Evolutionary conservation across 2,329 filamentous ascomycete genomes (phyloP), one percentile per base, ranked within the genome.

Genomic region (Thielaviopsis ethacetica): DNA sequence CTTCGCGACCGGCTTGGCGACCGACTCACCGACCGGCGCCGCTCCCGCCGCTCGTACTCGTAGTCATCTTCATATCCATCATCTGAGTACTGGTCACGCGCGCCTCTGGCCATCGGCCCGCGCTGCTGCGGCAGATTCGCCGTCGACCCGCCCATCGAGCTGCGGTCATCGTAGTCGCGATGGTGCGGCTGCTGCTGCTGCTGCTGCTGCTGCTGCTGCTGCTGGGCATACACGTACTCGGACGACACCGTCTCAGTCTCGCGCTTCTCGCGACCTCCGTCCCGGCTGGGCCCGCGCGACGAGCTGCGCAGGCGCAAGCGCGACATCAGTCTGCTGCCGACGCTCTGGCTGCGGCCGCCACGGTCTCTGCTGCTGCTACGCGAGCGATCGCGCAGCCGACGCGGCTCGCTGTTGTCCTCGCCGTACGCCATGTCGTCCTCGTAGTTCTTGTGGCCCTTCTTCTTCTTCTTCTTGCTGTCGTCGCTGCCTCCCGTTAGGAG

Each of bases 131-230:
- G 66, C 64, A 61, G 65, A 64, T 51, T 65, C 66, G 38, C 67
- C 66, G 52, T 70, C 69, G 1, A 71, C 56, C 80, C 80, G 6
- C 38, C 38, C 13, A 44, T 44, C 13, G 38, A 44, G 38, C 38
- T 44, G 17, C 38, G 38, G 38, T 44, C 38, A 7, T 44, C 38
- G 7, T 44, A 44, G 13, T 44, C 38, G 13, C 38, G 38, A 15
- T 15, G 38, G 15, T 15, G 67, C 81, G 84, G 62, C 81, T 80
- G 67, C 81, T 84, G 62, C 81, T 80, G 72, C 15, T 5, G 38
- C 7, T 4, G 38, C 15, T n/a, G 15, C 10, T 44, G 67, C 81
- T 84, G 62, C 81, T 80, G 72, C 81, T 84, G 63, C 81, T 78
- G 70, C 79, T 73, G 60, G 15, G 13, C 15, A 44, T 44, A n/a